A percentile compares a stretch with the other conserved stretches of the same genome.
Evolutionary conservation across 257 asterid genomes (phyloP).

Genomic region (Primulina tabacum): DNA sequence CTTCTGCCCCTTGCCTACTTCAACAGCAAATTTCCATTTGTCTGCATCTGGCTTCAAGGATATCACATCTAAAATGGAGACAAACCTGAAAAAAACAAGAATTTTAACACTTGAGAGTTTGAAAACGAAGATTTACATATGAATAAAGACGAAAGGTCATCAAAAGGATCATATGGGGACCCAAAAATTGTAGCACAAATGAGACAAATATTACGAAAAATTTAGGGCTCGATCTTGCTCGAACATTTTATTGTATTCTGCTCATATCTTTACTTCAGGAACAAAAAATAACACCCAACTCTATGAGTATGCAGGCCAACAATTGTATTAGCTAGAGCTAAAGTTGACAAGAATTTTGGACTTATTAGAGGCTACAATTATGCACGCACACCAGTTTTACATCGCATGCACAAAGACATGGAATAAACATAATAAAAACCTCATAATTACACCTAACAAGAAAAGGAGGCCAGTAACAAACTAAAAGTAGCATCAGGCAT

Average conservation of each 20-base stretch:
- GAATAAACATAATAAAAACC: slow-evolving; percentile 15
- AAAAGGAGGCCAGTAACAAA: slow-evolving; percentile 5
- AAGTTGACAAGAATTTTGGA: too few relatives aligned
- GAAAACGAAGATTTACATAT: slow-evolving; percentile 2
- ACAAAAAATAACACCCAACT: too few relatives aligned
- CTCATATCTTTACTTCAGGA: background rate
- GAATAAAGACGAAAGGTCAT: background rate
- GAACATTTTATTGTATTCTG: too few relatives aligned
- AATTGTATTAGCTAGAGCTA: too few relatives aligned
- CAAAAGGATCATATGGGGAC: background rate
- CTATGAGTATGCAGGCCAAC: too few relatives aligned
- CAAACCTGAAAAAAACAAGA: slow-evolving; percentile 53
- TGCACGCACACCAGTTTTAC: background rate
- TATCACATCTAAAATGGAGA: slow-evolving; percentile 72
- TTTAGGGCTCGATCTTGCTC: too few relatives aligned
- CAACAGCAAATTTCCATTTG: slow-evolving; percentile 40
- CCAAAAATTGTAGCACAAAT: too few relatives aligned
- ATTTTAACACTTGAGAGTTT: background rate
- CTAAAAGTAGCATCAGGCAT: slow-evolving; percentile 5
- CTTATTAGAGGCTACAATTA: too few relatives aligned
- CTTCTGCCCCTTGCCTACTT: slow-evolving; percentile 38
- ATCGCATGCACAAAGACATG: slow-evolving; percentile 11
- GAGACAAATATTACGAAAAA: too few relatives aligned
- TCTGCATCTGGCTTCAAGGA: slow-evolving; percentile 80
- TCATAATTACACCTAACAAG: slow-evolving; percentile 8